Evolutionary conservation across 2,329 filamentous ascomycete species (phyloP).

Genomic region (Scedosporium boydii): DNA sequence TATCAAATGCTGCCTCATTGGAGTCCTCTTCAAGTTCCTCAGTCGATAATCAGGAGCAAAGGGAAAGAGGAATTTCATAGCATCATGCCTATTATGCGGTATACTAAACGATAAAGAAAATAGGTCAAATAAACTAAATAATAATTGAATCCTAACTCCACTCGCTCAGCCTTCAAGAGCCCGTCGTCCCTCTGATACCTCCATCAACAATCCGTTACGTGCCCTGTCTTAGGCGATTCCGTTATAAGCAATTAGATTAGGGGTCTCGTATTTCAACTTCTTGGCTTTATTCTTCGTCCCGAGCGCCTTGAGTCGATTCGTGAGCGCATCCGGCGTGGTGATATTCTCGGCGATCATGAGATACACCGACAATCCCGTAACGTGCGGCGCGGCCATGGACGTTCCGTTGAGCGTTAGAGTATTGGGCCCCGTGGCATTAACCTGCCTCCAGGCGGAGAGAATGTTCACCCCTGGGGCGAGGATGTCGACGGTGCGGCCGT

Average conservation of each 20-base stretch:
- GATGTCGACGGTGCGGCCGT: conserved; percentile 24
- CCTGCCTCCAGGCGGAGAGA: conserved; percentile 22
- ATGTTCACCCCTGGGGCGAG: conserved; percentile 28
- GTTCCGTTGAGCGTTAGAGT: not conserved
- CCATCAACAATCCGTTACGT: not conserved
- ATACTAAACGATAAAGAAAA: too few relatives aligned
- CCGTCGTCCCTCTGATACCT: too few relatives aligned
- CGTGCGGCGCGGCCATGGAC: conserved; percentile 48
- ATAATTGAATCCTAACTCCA: too few relatives aligned
- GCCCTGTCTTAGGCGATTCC: conserved; percentile 20
- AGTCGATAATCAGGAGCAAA: too few relatives aligned
- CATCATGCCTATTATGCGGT: too few relatives aligned
- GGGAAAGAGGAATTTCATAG: too few relatives aligned
- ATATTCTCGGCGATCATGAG: conserved; percentile 32
- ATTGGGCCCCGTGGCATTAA: not conserved
- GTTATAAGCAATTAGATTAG: conserved; percentile 49
- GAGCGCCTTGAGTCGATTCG: conserved; percentile 32
- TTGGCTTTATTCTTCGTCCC: conserved; percentile 30
- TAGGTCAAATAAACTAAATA: too few relatives aligned
- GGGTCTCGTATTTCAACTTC: conserved; percentile 30
- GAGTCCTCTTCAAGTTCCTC: too few relatives aligned
- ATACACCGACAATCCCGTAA: conserved; percentile 43
- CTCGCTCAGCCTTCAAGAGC: too few relatives aligned
- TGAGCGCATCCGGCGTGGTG: conserved; percentile 34
- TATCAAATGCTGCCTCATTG: too few relatives aligned